Evolutionary conservation across 2,329 filamentous ascomycete genomes (phyloP).

Genomic region (Fusarium tanahbumbuense): DNA sequence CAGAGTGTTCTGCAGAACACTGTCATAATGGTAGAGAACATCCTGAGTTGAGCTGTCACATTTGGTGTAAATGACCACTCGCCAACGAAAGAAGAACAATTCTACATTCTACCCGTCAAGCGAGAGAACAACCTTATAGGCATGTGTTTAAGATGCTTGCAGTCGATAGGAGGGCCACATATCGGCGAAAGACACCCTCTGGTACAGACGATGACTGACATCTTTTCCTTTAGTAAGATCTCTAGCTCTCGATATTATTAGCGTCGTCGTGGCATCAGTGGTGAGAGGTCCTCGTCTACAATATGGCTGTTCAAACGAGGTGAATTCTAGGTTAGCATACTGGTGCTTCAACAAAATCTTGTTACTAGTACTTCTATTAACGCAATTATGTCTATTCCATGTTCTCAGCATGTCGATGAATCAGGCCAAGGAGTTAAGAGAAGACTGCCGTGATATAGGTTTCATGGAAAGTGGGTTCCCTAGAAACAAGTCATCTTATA

Average conservation of each 20-base stretch:
- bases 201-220: background rate
- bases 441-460: conserved; percentile 7
- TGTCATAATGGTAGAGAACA: background rate
- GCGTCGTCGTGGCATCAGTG: background rate
- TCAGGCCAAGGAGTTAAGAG: background rate
- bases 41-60: background rate
- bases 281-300: background rate
- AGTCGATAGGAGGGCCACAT: background rate
- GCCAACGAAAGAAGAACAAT: background rate
- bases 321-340: background rate
- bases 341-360: background rate
- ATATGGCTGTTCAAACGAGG: background rate
- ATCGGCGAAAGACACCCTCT: background rate
- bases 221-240: too few species aligned
- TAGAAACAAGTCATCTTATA: background rate
- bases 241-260: background rate
- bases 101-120: background rate
- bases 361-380: background rate
- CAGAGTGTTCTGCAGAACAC: background rate
- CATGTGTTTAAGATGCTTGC: background rate
- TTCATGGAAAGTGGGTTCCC: conserved; percentile 4
- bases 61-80: background rate
- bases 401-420: background rate
- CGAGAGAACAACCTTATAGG: background rate
- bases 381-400: background rate